phyloP scores from a whole-genome alignment of 345 rosid species.

The Salix koriyanagi region DNA sequence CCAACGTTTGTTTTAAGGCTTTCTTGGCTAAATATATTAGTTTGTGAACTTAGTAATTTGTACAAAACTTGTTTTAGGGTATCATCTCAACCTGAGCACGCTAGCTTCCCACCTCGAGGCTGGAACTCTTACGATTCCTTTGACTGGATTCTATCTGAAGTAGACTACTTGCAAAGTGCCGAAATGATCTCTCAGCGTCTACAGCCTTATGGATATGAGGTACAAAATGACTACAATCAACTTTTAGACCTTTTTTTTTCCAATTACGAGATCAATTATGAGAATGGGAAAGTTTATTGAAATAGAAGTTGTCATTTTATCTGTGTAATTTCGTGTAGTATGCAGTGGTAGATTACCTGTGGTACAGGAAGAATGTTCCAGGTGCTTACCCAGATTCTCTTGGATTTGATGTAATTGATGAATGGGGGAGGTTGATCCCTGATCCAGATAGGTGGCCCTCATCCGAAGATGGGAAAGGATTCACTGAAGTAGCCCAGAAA shows the following conservation, averaged over 20 bases:
- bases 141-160: conserved; percentile 81
- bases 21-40: background rate
- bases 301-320: background rate
- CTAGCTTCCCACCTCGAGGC: conserved; percentile 83
- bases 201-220: conserved; percentile 70
- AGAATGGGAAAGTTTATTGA: background rate
- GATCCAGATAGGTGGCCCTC: conserved; percentile 93
- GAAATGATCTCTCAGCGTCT: conserved; percentile 58
- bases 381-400: conserved; percentile 68
- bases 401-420: conserved; percentile 89
- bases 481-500: conserved; percentile 65
- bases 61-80: conserved; percentile 27
- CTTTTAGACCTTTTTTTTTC: background rate
- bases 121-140: conserved; percentile 97
- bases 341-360: conserved; percentile 92
- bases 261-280: background rate
- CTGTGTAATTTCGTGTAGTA: conserved; percentile 40
- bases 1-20: background rate
- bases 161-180: conserved; percentile 73
- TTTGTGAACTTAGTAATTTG: background rate
- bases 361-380: conserved; percentile 75
- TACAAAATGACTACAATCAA: conserved; percentile 14
- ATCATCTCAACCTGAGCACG: conserved; percentile 30
- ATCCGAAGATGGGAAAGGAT: conserved; percentile 69
- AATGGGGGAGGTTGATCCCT: conserved; percentile 89